Base-by-base conservation (phyloP, 768 basidiomycete genomes). In the Amanita thiersii region DNA sequence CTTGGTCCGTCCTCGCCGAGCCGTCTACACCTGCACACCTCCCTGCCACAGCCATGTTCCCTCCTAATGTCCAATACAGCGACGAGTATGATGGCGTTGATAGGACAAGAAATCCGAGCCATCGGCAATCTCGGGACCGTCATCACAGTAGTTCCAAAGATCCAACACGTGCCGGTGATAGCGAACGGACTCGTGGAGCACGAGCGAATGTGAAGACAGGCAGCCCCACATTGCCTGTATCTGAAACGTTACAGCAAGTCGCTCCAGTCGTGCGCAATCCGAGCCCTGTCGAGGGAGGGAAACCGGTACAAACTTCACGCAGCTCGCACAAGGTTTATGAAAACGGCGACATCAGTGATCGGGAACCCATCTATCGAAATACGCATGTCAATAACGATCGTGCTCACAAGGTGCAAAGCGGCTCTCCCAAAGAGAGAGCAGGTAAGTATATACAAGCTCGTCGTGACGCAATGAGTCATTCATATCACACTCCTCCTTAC, bases 371-470 rank as follows among this genome's bases (percentile, higher is more conserved):
- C 28, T 14, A 31, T 20, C 15, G 28, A 21, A 15, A 5, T 29
- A 14, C n/a, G 39, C 28, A 20, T 28, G 26, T 26, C n/a, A 19
- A 12, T 28, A 31, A 31, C 12, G 40, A 40, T 19, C 26, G 29
- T 5, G 2, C 14, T n/a, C 28, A 40, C 19, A 21, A 19, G 19
- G 23, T 14, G 14, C 19, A 23, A 14, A 3, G 17, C 12, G 12
- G 40, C 21, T 33, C 40, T 8, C 40, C 26, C 30, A 32, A 41
- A 1, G 40, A 40, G 25, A 26, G 32, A 34, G 18, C 19, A 5
- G 5, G 23, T 6, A 32, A 43, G 10, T 17, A 20, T 6, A 14
- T 25, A 35, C 34, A 43, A 19, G 28, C 32, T 11, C 36, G 31
- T 24, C 26, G 39, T n/a, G 28, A 40, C 14, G 8, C 11, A 7